These are phyloP conservation scores for Monilinia vaccinii-corymbosi DNA, from an alignment of 2,329 filamentous ascomycete species.

Conservation along the genomic window DNA sequence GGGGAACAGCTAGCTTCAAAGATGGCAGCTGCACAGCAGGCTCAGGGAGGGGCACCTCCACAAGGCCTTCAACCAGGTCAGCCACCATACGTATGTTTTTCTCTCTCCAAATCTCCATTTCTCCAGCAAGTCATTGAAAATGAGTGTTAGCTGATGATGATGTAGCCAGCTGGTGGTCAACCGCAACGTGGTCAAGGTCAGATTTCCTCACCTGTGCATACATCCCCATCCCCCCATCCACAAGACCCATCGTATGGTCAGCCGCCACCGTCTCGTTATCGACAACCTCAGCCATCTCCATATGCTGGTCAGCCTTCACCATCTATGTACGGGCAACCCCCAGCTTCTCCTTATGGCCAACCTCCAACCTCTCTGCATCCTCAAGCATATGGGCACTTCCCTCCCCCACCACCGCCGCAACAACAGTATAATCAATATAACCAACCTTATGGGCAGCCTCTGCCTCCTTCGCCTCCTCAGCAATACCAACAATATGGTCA, in stretches of 20 bases:
- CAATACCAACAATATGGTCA: conserved; percentile 1
- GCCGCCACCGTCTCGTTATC: not conserved
- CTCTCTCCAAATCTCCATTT: too few species aligned
- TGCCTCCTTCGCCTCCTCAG: not conserved
- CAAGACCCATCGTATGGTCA: not conserved
- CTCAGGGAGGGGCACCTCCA: too few species aligned
- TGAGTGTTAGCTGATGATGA: conserved; percentile 1
- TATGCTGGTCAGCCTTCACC: not conserved
- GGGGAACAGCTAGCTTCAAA: conserved; percentile 8
- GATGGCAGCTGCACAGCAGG: conserved; percentile 10
- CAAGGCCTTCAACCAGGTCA: too few species aligned
- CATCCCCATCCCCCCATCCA: not conserved
- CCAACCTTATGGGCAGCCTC: not conserved
- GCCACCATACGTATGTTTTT: conserved; percentile 7
- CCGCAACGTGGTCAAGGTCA: conserved; percentile 4
- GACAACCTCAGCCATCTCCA: not conserved
- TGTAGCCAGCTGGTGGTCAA: conserved; percentile 3
- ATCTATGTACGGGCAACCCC: not conserved
- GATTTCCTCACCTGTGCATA: not conserved
- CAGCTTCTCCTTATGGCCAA: not conserved
- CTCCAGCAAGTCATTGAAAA: not conserved
- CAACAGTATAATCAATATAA: not conserved
- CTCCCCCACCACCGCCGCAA: not conserved
- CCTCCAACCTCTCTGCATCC: not conserved
- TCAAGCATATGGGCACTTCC: not conserved